Evolutionary conservation across 2,329 filamentous ascomycete genomes (phyloP).

Genomic region (Sclerotiophoma versabilis): DNA sequence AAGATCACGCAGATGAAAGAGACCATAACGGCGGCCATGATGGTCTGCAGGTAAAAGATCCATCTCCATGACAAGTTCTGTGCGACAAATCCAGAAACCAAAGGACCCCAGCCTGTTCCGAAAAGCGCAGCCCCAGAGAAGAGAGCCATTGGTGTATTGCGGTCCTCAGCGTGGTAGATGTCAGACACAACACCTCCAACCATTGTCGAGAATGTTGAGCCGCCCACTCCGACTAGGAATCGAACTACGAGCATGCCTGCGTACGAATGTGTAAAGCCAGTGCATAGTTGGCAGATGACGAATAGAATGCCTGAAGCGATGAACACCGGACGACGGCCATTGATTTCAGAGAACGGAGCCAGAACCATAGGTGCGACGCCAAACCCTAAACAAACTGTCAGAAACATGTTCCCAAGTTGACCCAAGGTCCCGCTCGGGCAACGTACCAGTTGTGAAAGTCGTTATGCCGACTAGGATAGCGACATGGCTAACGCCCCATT

Average conservation of each 20-base stretch:
- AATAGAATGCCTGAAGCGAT: slow-evolving; percentile 75
- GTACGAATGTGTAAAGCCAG: slow-evolving; percentile 72
- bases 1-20: slow-evolving; percentile 72
- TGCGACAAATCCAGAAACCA: slow-evolving; percentile 74
- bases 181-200: slow-evolving; percentile 92
- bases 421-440: background rate
- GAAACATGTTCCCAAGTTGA: background rate
- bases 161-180: slow-evolving; percentile 77
- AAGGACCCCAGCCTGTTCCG: slow-evolving; percentile 80
- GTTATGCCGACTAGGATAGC: slow-evolving; percentile 79
- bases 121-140: slow-evolving; percentile 81
- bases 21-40: slow-evolving; percentile 70
- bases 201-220: slow-evolving; percentile 83
- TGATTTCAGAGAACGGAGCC: slow-evolving; percentile 87
- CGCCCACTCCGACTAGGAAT: slow-evolving; percentile 79
- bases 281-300: slow-evolving; percentile 74
- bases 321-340: slow-evolving; percentile 85
- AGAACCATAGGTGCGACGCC: slow-evolving; percentile 85
- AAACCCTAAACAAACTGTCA: slow-evolving; percentile 64
- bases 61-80: slow-evolving; percentile 77
- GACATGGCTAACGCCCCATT: slow-evolving; percentile 71
- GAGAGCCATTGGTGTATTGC: slow-evolving; percentile 89
- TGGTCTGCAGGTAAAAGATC: slow-evolving; percentile 87
- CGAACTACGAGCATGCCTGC: slow-evolving; percentile 77
- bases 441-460: slow-evolving; percentile 67